phyloP scores from a whole-genome alignment of 2,329 filamentous ascomycete genomes.

The Ophiocordyceps camponoti-floridani region DNA sequence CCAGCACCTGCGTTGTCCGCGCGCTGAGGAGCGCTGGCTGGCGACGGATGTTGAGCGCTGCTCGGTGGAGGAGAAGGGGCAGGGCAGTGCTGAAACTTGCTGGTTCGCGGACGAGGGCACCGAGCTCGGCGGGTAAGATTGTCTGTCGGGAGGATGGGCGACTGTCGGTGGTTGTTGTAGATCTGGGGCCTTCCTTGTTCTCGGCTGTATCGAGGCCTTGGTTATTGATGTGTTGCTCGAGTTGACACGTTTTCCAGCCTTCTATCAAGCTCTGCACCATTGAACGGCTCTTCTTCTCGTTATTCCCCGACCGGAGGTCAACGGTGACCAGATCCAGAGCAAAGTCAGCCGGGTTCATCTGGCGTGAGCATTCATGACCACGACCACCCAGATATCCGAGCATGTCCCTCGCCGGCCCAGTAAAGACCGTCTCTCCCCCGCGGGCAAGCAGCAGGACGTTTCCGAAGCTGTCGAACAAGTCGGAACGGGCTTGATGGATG shows the following conservation, averaged over 20 bases:
- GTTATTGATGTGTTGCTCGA: neutral
- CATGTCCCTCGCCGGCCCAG: constrained; percentile 45
- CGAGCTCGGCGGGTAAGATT: constrained; percentile 46
- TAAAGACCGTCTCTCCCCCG: constrained; percentile 50
- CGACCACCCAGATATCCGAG: constrained; percentile 41
- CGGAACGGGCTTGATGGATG: constrained; percentile 60
- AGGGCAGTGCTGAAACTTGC: constrained; percentile 45
- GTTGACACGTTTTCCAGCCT: constrained; percentile 26
- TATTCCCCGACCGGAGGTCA: constrained; percentile 46
- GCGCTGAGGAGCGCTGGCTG: constrained; percentile 47
- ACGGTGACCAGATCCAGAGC: constrained; percentile 62
- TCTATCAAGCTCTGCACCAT: constrained; percentile 44
- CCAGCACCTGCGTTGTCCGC: constrained; percentile 48
- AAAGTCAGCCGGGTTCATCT: constrained; percentile 64
- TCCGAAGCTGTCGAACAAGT: constrained; percentile 54
- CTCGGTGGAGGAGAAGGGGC: constrained; percentile 36
- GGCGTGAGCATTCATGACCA: constrained; percentile 46
- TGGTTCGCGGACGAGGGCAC: constrained; percentile 45
- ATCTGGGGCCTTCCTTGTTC: no score
- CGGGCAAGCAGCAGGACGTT: constrained; percentile 53
- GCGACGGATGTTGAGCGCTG: constrained; percentile 49
- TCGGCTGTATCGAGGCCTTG: no score
- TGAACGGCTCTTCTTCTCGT: constrained; percentile 43
- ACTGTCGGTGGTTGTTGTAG: neutral
- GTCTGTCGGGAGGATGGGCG: constrained; percentile 26